Evolutionary conservation across 164 flowering plant species (phyloP).

Genomic region (Berberis thunbergii): DNA sequence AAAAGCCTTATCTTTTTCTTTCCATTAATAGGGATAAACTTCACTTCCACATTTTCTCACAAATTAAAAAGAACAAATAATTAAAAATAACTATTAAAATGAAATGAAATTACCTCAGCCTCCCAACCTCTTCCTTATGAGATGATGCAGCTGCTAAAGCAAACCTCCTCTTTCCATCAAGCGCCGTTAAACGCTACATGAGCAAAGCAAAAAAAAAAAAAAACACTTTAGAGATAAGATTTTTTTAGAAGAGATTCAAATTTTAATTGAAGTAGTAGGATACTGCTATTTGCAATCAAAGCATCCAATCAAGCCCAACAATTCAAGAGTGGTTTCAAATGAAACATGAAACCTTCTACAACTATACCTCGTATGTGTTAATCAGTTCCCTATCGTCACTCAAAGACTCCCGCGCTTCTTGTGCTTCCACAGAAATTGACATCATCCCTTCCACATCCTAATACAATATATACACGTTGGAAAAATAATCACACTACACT

Average conservation of each 20-base stretch:
- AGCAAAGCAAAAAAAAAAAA: conserved; percentile 12
- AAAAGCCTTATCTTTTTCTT: too few relatives aligned
- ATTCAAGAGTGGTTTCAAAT: not conserved
- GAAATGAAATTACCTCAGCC: conserved; percentile 50
- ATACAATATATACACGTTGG: conserved; percentile 11
- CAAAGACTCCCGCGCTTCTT: conserved; percentile 84
- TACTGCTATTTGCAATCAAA: too few relatives aligned
- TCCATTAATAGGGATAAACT: too few relatives aligned
- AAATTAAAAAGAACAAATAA: too few relatives aligned
- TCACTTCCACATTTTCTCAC: too few relatives aligned
- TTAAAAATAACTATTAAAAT: too few relatives aligned
- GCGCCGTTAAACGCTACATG: conserved; percentile 81
- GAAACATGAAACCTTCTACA: not conserved
- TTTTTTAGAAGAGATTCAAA: too few relatives aligned
- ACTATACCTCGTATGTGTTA: conserved; percentile 80
- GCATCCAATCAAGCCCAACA: not conserved
- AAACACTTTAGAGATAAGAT: not conserved
- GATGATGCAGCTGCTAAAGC: conserved; percentile 97
- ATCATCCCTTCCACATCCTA: conserved; percentile 99
- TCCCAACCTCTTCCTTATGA: conserved; percentile 93
- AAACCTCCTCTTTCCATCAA: conserved; percentile 98
- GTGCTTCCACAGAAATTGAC: conserved; percentile 97
- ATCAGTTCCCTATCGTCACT: conserved; percentile 90
- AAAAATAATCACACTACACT: not conserved
- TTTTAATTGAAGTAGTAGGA: too few relatives aligned